Evolutionary conservation across 345 rosid genomes (phyloP), one percentile per base, ranked within the genome.

Genomic region (Salix koriyanagi): DNA sequence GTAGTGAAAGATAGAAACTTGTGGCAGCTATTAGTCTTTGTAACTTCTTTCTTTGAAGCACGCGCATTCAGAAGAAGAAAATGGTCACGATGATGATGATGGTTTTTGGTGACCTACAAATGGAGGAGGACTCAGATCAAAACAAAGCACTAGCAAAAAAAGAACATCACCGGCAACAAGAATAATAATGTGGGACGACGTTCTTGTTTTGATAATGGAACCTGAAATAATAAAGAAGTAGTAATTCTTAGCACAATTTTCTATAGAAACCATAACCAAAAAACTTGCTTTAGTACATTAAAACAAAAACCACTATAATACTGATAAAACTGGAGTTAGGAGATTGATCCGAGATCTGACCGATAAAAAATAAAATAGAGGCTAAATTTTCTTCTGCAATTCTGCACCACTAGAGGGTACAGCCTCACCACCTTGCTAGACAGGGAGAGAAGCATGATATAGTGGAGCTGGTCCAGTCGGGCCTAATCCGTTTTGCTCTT

Each of bases 31-130:
- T 9, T 10, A 23, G 28, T 58, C 62, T n/a, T 2, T 58, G 25
- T 23, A 58, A 4, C 28, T 18, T 67, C 11, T 36, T 76, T 67
- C 80, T 46, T 50, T 66, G 82, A 37, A 79, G 86, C 89, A 86
- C 77, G 89, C 86, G 83, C 77, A 78, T 77, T 76, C 82, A 26
- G 77, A 69, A 23, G n/a, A 68, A 71, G 39, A 62, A 14, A 23
- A 32, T 23, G 50, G 50, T 30, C 50, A 42, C 60, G 65, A 30
- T 78, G 65, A 70, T 80, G 65, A 62, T 80, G 83, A 14, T 68
- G 72, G 21, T 56, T 7, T 6, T n/a, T 68, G 25, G 23, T 67
- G 79, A 82, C 77, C 78, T 79, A 46, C 73, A 79, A 82, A 74
- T 75, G 71, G 72, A 79, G 79, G 21, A 21, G 9, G 23, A 39